Percentiles rank a stretch among this genome's conserved stretches.
phyloP scores from a whole-genome alignment of 768 basidiomycete species.

The Porpolomopsis calyptriformis region DNA sequence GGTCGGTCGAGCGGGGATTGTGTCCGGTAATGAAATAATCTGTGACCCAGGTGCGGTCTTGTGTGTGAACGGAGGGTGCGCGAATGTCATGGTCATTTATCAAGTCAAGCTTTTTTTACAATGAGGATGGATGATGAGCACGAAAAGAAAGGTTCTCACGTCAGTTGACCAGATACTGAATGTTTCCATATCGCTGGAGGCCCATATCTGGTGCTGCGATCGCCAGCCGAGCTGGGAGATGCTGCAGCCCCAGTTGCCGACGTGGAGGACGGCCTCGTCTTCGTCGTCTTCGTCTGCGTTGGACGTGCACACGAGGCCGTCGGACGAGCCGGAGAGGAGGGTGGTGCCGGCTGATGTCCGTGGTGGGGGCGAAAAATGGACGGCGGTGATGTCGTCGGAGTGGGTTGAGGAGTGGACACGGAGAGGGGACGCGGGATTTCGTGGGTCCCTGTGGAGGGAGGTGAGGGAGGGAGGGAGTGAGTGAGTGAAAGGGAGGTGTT shows the following conservation, averaged over 20 bases:
- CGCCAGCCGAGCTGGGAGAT: slow-evolving; percentile 63
- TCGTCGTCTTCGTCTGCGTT: slow-evolving; percentile 71
- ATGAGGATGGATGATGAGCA: slow-evolving; percentile 1
- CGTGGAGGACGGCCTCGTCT: slow-evolving; percentile 72
- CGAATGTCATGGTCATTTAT: slow-evolving; percentile 53
- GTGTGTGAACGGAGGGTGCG: slow-evolving; percentile 46
- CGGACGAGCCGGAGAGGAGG: slow-evolving; percentile 74
- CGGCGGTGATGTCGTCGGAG: slow-evolving; percentile 82
- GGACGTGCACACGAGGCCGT: slow-evolving; percentile 70
- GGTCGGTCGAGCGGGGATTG: slow-evolving; percentile 14
- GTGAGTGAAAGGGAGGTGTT: neutral
- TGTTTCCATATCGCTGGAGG: slow-evolving; percentile 90
- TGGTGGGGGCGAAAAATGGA: slow-evolving; percentile 45
- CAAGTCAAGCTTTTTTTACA: slow-evolving; percentile 52
- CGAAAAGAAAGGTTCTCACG: slow-evolving; percentile 24
- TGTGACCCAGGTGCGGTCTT: slow-evolving; percentile 59
- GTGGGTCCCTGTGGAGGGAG: slow-evolving; percentile 59
- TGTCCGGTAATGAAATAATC: slow-evolving; percentile 62
- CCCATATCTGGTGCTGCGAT: slow-evolving; percentile 50
- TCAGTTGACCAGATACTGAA: slow-evolving; percentile 76
- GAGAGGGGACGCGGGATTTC: slow-evolving; percentile 59
- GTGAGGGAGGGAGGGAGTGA: neutral
- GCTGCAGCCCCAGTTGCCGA: slow-evolving; percentile 82
- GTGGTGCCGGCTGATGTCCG: slow-evolving; percentile 21
- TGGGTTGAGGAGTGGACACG: slow-evolving; percentile 79